These are phyloP conservation scores for Hanseniaspora hatyaiensis DNA, from an alignment of 805 yeast species.

Conservation along the genomic window DNA sequence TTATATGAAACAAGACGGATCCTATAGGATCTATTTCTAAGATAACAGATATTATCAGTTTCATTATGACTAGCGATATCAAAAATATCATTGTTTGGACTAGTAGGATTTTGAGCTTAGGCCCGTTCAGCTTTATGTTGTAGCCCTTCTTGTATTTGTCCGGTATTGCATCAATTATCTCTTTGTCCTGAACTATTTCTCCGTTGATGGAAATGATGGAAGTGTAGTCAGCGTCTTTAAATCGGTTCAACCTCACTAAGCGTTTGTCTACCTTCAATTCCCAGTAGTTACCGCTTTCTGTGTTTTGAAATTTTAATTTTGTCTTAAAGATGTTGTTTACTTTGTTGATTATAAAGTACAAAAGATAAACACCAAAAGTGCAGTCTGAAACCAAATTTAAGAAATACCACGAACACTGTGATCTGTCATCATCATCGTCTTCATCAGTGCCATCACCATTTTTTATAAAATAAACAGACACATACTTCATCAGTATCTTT, in stretches of 20 bases:
- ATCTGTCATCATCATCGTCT: conserved; percentile 35
- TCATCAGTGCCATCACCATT: neutral
- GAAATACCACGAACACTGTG: conserved; percentile 93
- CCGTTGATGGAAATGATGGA: conserved; percentile 14
- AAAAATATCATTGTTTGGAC: conserved; percentile 12
- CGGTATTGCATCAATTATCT: neutral
- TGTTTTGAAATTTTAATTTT: conserved; percentile 29
- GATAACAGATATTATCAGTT: conserved; percentile 45
- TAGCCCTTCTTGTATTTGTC: conserved; percentile 11
- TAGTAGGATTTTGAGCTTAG: conserved; percentile 5
- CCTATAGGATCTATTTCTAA: conserved; percentile 38
- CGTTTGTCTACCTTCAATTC: conserved; percentile 11
- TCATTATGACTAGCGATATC: conserved; percentile 41
- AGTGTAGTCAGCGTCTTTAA: conserved; percentile 10
- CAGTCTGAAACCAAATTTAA: conserved; percentile 80
- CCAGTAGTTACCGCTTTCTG: conserved; percentile 38
- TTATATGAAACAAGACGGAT: conserved; percentile 7
- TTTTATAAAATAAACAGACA: neutral
- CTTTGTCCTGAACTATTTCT: neutral
- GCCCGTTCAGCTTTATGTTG: conserved; percentile 7
- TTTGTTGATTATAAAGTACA: conserved; percentile 46
- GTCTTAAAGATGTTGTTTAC: conserved; percentile 35
- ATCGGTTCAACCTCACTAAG: neutral
- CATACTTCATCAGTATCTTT: neutral
- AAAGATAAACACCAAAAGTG: conserved; percentile 80